These are phyloP conservation scores for Rhodotorula sp. DNA, from an alignment of 1,284 basidiomycete species.

Conservation along the genomic window DNA sequence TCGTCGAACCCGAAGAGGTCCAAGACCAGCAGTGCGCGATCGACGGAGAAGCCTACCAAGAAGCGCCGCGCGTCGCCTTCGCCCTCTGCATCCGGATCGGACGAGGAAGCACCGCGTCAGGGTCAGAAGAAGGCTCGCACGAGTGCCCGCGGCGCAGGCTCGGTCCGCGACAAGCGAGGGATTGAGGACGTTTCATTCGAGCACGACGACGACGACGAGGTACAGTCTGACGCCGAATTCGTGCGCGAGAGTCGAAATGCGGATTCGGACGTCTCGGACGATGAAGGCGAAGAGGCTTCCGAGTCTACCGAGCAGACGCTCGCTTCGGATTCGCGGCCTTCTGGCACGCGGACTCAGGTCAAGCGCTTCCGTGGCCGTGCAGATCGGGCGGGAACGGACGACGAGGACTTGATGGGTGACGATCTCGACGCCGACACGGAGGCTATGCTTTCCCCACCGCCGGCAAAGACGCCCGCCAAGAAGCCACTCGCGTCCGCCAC, in stretches of 20 bases:
- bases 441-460: not conserved
- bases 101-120: not conserved
- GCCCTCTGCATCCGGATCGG: not conserved
- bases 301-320: not conserved
- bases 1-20: not conserved
- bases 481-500: constrained; percentile 4
- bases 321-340: not conserved
- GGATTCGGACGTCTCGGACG: constrained; percentile 28
- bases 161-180: constrained; percentile 16
- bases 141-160: constrained; percentile 3
- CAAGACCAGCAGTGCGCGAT: too few species aligned
- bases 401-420: constrained; percentile 37
- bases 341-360: not conserved
- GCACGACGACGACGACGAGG: not conserved
- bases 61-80: constrained; percentile 9
- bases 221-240: not conserved
- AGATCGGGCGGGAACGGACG: constrained; percentile 11
- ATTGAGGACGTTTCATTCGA: constrained; percentile 19
- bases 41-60: not conserved
- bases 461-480: not conserved
- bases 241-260: constrained; percentile 14
- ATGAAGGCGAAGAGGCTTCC: not conserved
- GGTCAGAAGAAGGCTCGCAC: constrained; percentile 18
- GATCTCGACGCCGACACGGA: constrained; percentile 12
- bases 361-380: constrained; percentile 28